phyloP scores from a whole-genome alignment of 2,329 filamentous ascomycete species.

The Dothiorella sarmentorum region DNA sequence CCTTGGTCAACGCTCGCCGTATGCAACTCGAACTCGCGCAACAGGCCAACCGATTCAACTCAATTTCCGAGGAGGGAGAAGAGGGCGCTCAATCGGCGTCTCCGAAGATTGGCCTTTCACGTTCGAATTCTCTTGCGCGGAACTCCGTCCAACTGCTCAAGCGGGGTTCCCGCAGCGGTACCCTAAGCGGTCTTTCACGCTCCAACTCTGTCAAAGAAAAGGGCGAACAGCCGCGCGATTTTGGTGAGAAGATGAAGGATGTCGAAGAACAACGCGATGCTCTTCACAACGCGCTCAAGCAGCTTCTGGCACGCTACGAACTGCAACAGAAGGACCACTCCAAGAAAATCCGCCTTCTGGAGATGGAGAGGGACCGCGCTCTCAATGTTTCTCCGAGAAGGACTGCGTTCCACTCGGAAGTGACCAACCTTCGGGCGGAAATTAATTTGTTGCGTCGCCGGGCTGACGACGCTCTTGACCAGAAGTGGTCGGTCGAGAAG shows the following conservation, averaged over 20 bases:
- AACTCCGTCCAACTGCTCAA: slow-evolving; percentile 43
- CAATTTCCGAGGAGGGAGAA: slow-evolving; percentile 59
- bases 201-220: slow-evolving; percentile 42
- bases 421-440: slow-evolving; percentile 74
- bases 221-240: slow-evolving; percentile 50
- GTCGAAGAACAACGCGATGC: slow-evolving; percentile 92
- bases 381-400: slow-evolving; percentile 66
- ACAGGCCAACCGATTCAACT: slow-evolving; percentile 51
- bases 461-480: slow-evolving; percentile 88
- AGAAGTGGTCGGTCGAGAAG: slow-evolving; percentile 96
- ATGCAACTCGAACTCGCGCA: slow-evolving; percentile 47
- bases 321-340: slow-evolving; percentile 78
- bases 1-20: slow-evolving; percentile 48
- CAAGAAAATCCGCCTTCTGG: slow-evolving; percentile 74
- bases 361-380: slow-evolving; percentile 73
- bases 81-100: slow-evolving; percentile 29
- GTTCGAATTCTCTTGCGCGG: slow-evolving; percentile 67
- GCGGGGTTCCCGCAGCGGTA: slow-evolving; percentile 24
- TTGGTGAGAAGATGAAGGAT: slow-evolving; percentile 80
- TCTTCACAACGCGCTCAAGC: slow-evolving; percentile 81
- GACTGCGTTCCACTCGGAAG: slow-evolving; percentile 79
- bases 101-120: slow-evolving; percentile 51
- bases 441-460: slow-evolving; percentile 79
- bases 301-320: slow-evolving; percentile 79
- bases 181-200: slow-evolving; percentile 47